Conservation (phyloP, 1,284 basidiomycete species). For the Anthracocystis walkeri region DNA sequence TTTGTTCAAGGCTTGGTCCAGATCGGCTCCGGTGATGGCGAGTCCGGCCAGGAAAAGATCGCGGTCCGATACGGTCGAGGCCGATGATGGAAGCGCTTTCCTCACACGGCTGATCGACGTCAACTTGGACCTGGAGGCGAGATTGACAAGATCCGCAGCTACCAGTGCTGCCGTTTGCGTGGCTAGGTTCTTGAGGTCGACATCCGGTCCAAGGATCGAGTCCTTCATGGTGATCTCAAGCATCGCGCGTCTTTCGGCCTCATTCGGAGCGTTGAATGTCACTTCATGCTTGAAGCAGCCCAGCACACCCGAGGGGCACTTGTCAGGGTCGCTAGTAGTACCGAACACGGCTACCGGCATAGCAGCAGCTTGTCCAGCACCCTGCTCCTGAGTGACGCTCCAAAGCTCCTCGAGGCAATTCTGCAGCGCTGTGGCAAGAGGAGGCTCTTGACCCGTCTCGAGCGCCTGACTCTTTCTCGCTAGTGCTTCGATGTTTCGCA, state of each 20-base stretch:
- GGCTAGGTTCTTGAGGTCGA: conserved; percentile 80
- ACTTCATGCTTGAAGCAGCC: conserved; percentile 90
- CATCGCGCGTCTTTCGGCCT: conserved; percentile 79
- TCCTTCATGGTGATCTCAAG: conserved; percentile 74
- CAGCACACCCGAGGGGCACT: conserved; percentile 78
- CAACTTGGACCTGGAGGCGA: conserved; percentile 77
- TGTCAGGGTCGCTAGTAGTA: conserved; percentile 79
- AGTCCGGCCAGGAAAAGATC: conserved; percentile 73
- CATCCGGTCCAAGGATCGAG: conserved; percentile 78
- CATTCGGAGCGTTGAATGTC: conserved; percentile 80
- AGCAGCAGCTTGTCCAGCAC: background rate
- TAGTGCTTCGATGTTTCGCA: conserved; percentile 87
- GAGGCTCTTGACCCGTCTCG: conserved; percentile 80
- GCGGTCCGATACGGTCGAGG: conserved; percentile 20
- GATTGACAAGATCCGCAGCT: conserved; percentile 82
- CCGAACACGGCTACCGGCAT: conserved; percentile 73
- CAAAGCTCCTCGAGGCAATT: conserved; percentile 76
- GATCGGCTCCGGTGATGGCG: conserved; percentile 77
- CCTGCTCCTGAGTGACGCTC: conserved; percentile 60
- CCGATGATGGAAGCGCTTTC: conserved; percentile 44
- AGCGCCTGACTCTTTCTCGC: conserved; percentile 78
- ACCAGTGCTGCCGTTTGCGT: conserved; percentile 92
- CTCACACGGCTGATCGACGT: conserved; percentile 76
- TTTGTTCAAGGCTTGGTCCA: conserved; percentile 80
- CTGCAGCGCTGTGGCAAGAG: conserved; percentile 76